A percentile compares a stretch with the other conserved stretches of the same genome.
Evolutionary conservation across 352 stramenopile species (phyloP).

Genomic region (Phytophthora pini): DNA sequence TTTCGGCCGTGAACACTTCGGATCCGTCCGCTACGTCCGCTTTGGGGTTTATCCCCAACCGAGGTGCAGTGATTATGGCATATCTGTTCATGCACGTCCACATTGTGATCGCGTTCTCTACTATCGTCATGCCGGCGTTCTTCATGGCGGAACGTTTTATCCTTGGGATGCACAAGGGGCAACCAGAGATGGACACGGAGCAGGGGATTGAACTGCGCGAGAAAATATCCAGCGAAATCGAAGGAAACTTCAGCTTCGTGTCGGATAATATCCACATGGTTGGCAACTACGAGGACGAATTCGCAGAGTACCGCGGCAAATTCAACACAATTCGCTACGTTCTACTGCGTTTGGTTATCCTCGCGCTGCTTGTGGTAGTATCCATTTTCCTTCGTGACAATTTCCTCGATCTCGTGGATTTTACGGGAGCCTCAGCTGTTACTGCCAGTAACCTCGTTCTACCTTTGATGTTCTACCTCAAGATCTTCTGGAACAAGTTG

Average conservation of each 20-base stretch:
- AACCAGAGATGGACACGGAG: constrained; percentile 15
- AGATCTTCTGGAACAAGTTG: constrained; percentile 46
- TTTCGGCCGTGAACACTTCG: constrained; percentile 39
- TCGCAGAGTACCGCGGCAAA: constrained; percentile 37
- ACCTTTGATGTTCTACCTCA: constrained; percentile 59
- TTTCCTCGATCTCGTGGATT: constrained; percentile 59
- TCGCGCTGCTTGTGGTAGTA: constrained; percentile 40
- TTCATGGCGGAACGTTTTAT: constrained; percentile 51
- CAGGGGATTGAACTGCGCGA: constrained; percentile 25
- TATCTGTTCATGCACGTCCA: constrained; percentile 53
- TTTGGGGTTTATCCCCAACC: constrained; percentile 36
- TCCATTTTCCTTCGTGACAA: constrained; percentile 49
- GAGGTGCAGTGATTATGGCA: constrained; percentile 39
- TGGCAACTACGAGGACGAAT: constrained; percentile 36
- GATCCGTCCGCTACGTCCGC: constrained; percentile 27
- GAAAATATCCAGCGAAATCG: constrained; percentile 24
- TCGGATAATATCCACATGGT: constrained; percentile 6
- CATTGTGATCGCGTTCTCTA: constrained; percentile 58
- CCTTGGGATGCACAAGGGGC: constrained; percentile 46
- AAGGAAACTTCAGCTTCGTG: constrained; percentile 21
- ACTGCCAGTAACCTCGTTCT: constrained; percentile 46
- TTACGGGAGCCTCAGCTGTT: constrained; percentile 51
- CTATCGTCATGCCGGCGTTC: constrained; percentile 47
- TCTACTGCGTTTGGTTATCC: constrained; percentile 37
- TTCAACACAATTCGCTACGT: constrained; percentile 44